Conservation (phyloP, 225 moss, liverwort and hornwort species). For the Straminergon stramineum region DNA sequence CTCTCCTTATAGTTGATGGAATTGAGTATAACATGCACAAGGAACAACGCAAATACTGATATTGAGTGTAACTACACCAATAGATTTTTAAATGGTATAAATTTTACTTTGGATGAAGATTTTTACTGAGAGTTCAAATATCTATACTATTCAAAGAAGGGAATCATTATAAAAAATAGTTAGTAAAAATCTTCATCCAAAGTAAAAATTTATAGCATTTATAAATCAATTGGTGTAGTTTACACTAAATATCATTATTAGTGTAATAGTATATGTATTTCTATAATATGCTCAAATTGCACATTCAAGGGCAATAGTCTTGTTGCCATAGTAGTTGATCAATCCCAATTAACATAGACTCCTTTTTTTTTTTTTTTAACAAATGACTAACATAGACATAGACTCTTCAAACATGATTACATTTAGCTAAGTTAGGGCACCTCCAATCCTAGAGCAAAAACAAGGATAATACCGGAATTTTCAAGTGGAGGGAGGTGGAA, state of each 20-base stretch:
- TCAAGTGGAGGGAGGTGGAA: too few species aligned
- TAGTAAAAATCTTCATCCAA: background rate
- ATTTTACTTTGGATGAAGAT: background rate
- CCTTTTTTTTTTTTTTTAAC: too few species aligned
- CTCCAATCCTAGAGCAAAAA: rapidly evolving
- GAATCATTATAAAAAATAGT: background rate
- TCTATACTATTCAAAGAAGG: background rate
- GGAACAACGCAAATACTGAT: background rate
- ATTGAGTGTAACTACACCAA: background rate
- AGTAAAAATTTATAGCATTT: background rate
- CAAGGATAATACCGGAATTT: too few species aligned
- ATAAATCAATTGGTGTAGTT: background rate
- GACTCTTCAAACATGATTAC: background rate
- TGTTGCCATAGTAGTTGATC: background rate
- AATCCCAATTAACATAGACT: background rate
- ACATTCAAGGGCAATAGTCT: background rate
- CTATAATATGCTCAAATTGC: background rate
- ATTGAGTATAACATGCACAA: background rate
- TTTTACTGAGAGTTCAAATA: background rate
- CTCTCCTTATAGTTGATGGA: background rate
- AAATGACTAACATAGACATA: too few species aligned
- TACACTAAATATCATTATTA: background rate
- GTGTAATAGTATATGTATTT: rapidly evolving
- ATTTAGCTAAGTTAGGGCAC: background rate
- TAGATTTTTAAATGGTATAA: too few species aligned